Base-by-base conservation (phyloP, 108 stramenopile species). In the Fistulifera pelliculosa region DNA sequence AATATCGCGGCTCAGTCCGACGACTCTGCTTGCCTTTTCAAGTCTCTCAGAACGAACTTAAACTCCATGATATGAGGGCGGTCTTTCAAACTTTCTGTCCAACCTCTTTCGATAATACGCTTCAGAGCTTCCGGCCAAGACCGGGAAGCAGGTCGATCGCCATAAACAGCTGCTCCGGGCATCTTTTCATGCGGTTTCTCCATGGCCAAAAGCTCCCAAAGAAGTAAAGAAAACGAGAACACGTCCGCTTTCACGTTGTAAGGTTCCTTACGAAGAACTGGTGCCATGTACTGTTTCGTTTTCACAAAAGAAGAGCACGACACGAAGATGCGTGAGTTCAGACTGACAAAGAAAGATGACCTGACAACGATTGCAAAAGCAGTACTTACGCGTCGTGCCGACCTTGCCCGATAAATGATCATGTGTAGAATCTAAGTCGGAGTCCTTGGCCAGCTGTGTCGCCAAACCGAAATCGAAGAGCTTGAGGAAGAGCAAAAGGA, bases 281-380 rank as follows among this genome's bases (percentile, higher is more conserved):
- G 94, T 8, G 97, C 97, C 97, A 98, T 98, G 69, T 98, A 98
- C 26, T 95, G 69, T n/a, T n/a, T n/a, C n/a, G 71, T 73, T 6
- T 65, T 71, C 35, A 49, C 6, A 11, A 47, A 39, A 16, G 47
- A 45, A 16, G 58, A 19, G 8, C 6, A n/a, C 1, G 12, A n/a
- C 25, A 12, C 8, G 57, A 27, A 8, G 45, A 43, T 14, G 57
- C 26, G 22, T n/a, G 5, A 6, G 5, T 25, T 50, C 27, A 60
- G 56, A 27, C 2, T 45, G 44, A 11, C 2, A 2, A 8, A 35
- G 31, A 35, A 35, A 35, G 31, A 35, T 6, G 8, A 35, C 31
- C 3, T 6, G 31, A 35, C 6, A 35, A 10, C 12, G n/a, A n/a
- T n/a, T 35, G 31, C 8, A 6, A 35, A 6, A 35, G 31, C 97